Base-by-base conservation (phyloP, 1,284 basidiomycete species). In the Dichomitus squalens region DNA sequence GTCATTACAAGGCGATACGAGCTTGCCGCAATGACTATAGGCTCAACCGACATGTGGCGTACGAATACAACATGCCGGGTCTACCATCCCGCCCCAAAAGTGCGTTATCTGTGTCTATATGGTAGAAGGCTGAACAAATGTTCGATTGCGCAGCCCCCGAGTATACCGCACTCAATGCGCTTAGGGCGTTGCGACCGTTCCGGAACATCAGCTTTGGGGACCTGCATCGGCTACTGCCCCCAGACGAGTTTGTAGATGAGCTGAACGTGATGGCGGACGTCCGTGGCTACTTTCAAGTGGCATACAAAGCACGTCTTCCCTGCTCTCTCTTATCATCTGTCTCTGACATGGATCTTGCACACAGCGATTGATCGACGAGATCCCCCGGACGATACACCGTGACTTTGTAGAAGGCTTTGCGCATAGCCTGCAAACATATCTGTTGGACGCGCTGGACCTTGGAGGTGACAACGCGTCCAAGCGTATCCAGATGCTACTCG, bases 311-410 rank as follows among this genome's bases (percentile, higher is more conserved):
- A 21, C 25, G 66, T 39, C 7, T 21, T 1, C 8, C 0, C 33
- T 16, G 16, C 16, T 11, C 38, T 23, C 9, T 11, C 23, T 14
- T 18, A 12, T 2, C 5, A 5, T 20, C 11, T 9, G 9, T 23
- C 16, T n/a, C 14, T 8, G 6, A 25, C 8, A 4, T 52, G 3
- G 33, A n/a, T 18, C 20, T 25, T 14, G 41, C 16, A 16, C 51
- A 9, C 57, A 87, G 85, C 78, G 84, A n/a, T 69, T 83, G 52
- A 77, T 83, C 25, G 85, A 86, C 58, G 70, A 78, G 27, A 59
- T 85, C 25, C 83, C 82, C 0, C 69, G 80, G 8, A 72, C 73
- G 27, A 82, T 85, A 31, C 82, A 85, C 51, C 77, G 78, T 35
- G 72, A 76, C 31, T 71, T 86, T 9, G 76, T 80, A 39, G 76